Evolutionary conservation across 73 alveolate species (phyloP).

Genomic region (Paramecium tetraurelia): DNA sequence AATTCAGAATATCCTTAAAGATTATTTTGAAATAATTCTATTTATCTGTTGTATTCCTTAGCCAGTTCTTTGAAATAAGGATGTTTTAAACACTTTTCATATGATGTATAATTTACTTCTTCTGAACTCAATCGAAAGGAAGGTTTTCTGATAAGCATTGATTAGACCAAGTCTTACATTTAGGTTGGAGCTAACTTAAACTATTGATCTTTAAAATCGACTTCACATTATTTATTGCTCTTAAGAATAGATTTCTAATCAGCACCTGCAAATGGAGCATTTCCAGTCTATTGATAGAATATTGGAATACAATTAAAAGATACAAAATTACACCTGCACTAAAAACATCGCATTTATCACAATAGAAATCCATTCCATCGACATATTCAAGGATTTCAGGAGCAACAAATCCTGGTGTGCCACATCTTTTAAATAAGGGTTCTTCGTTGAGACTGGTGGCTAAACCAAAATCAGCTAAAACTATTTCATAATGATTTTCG

Average conservation of each 20-base stretch:
- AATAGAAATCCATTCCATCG: constrained; percentile 7
- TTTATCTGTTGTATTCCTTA: neutral
- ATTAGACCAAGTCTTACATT: neutral
- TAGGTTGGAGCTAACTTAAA: neutral
- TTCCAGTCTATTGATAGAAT: constrained; percentile 12
- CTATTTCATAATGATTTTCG: constrained; percentile 54
- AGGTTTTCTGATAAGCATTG: neutral
- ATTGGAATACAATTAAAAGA: neutral
- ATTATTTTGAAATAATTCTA: neutral
- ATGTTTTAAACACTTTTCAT: neutral
- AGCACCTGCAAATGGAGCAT: constrained; percentile 44
- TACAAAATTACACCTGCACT: constrained; percentile 54
- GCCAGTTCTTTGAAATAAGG: constrained; percentile 20
- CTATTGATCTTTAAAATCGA: constrained; percentile 22
- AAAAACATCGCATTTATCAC: constrained; percentile 46
- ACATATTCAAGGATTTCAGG: constrained; percentile 49
- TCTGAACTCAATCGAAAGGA: neutral
- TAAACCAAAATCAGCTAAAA: constrained; percentile 59
- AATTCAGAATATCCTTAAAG: neutral
- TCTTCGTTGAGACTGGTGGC: constrained; percentile 17
- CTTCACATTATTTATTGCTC: constrained; percentile 30
- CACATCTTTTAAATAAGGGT: constrained; percentile 54
- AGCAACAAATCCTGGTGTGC: constrained; percentile 64
- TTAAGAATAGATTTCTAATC: constrained; percentile 34
- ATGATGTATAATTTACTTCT: neutral